Conservation (phyloP, 1,139 yeast genomes). For the Saccharomyces pastorianus region DNA sequence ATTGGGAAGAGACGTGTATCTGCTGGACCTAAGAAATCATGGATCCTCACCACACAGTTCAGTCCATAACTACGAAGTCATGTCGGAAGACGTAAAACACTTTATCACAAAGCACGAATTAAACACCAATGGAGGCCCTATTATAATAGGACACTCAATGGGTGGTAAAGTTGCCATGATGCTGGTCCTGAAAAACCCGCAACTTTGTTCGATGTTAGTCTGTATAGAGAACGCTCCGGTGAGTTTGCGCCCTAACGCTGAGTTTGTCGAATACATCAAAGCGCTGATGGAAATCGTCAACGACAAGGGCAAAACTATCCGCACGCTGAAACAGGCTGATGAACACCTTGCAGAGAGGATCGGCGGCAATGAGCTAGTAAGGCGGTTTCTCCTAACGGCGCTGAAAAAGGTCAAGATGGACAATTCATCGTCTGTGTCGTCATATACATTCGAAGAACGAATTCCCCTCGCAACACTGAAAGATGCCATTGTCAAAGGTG, state of each 20-base stretch:
- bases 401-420: constrained; percentile 44
- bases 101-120: constrained; percentile 48
- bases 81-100: constrained; percentile 76
- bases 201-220: constrained; percentile 53
- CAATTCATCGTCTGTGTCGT: constrained; percentile 18
- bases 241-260: constrained; percentile 48
- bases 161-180: constrained; percentile 96
- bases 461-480: constrained; percentile 67
- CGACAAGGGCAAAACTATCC: constrained; percentile 34
- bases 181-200: constrained; percentile 61
- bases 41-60: constrained; percentile 76
- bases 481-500: constrained; percentile 55
- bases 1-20: constrained; percentile 46
- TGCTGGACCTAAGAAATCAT: constrained; percentile 81
- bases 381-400: constrained; percentile 53
- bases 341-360: constrained; percentile 48
- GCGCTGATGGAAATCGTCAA: constrained; percentile 48
- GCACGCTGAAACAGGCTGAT: constrained; percentile 60
- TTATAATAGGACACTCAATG: constrained; percentile 89
- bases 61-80: constrained; percentile 68
- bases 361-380: constrained; percentile 52
- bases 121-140: constrained; percentile 37
- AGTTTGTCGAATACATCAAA: constrained; percentile 59
- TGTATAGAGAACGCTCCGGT: constrained; percentile 90
- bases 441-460: constrained; percentile 37